These are phyloP conservation scores for Mycena metata DNA, from an alignment of 768 basidiomycete genomes.

Conservation along the genomic window DNA sequence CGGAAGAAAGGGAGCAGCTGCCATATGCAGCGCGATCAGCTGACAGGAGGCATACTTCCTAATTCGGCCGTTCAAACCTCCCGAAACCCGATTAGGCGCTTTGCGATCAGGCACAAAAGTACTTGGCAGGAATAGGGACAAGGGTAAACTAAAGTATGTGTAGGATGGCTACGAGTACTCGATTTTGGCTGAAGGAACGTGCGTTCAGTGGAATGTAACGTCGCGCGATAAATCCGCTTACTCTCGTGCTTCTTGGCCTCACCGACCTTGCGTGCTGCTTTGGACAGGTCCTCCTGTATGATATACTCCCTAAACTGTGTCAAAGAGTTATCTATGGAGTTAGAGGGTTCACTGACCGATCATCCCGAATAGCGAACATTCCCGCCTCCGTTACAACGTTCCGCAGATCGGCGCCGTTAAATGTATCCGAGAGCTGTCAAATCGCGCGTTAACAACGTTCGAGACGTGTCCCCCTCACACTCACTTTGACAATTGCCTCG, in stretches of 20 bases:
- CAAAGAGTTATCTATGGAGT: constrained; percentile 14
- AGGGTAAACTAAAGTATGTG: constrained; percentile 5
- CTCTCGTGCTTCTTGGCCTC: constrained; percentile 99
- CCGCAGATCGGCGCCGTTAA: constrained; percentile 96
- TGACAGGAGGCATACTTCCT: constrained; percentile 15
- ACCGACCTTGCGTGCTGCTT: constrained; percentile 94
- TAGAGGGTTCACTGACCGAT: constrained; percentile 67
- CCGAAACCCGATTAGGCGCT: constrained; percentile 5
- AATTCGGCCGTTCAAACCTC: no score
- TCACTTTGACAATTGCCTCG: constrained; percentile 96
- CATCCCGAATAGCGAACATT: constrained; percentile 99
- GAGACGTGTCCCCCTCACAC: constrained; percentile 25
- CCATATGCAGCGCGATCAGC: constrained; percentile 12
- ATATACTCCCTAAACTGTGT: constrained; percentile 77
- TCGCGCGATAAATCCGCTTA: constrained; percentile 55
- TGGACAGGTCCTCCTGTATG: constrained; percentile 95
- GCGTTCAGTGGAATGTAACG: constrained; percentile 22
- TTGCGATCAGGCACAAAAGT: constrained; percentile 10
- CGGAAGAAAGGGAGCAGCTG: background rate
- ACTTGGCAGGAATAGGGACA: background rate
- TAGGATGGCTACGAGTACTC: constrained; percentile 56
- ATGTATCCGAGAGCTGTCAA: constrained; percentile 83
- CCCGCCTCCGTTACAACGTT: constrained; percentile 97
- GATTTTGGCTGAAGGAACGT: constrained; percentile 60
- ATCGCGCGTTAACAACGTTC: constrained; percentile 6